A percentile compares a stretch with the other conserved stretches of the same genome.
Conservation (phyloP, 2,329 filamentous ascomycete species). For the Xylariaceae sp. region DNA sequence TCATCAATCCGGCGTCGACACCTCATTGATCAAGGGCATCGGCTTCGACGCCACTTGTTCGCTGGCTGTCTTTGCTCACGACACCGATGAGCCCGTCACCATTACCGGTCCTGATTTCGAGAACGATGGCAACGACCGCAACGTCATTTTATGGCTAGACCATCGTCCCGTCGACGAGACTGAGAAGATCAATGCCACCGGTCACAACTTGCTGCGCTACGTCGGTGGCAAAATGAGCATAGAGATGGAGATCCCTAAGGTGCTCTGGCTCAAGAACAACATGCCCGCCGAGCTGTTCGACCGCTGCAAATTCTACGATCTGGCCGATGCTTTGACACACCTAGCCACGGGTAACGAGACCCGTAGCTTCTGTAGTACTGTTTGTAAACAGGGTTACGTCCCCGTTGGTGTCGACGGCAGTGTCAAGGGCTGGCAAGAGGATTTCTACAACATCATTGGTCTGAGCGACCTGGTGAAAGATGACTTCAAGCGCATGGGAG, state of each 20-base stretch:
- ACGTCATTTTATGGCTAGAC: conserved; percentile 97
- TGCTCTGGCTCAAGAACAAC: conserved; percentile 97
- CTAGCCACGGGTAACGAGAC: conserved; percentile 91
- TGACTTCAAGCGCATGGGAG: conserved; percentile 91
- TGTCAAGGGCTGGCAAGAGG: conserved; percentile 97
- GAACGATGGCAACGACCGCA: conserved; percentile 81
- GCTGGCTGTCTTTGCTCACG: conserved; percentile 84
- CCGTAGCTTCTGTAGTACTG: conserved; percentile 91
- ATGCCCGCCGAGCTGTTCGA: conserved; percentile 92
- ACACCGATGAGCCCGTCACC: conserved; percentile 88
- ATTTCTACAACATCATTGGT: conserved; percentile 87
- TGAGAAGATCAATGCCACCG: conserved; percentile 88
- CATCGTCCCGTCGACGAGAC: conserved; percentile 92
- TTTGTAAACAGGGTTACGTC: conserved; percentile 96
- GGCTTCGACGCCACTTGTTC: conserved; percentile 99
- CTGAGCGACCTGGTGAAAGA: conserved; percentile 83
- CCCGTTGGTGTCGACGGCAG: conserved; percentile 97
- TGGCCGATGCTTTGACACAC: conserved; percentile 91
- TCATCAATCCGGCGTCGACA: conserved; percentile 79
- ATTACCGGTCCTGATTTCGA: conserved; percentile 89
- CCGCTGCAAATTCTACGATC: conserved; percentile 95
- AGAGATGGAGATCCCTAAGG: conserved; percentile 99
- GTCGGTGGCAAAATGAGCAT: conserved; percentile 98
- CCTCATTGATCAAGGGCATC: conserved; percentile 80
- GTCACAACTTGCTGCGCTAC: conserved; percentile 91